A percentile compares a stretch with the other conserved stretches of the same genome.
Evolutionary conservation across 176 grass and related monocot genomes (phyloP).

Genomic region (Carex myosuroides): DNA sequence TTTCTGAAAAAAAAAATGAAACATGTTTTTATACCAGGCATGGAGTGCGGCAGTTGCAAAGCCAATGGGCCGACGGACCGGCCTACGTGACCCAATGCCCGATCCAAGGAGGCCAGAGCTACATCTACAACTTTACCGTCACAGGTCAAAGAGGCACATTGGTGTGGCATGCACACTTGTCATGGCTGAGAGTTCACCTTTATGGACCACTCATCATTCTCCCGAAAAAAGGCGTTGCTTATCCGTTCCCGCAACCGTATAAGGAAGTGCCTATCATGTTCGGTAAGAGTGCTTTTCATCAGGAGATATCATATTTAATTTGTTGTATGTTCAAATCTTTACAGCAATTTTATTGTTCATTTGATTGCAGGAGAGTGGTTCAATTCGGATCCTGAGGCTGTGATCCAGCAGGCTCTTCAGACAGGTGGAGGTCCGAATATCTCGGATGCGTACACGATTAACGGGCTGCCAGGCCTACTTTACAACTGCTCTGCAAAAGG

Average conservation of each 20-base stretch:
- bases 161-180: constrained; percentile 91
- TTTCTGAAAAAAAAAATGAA: constrained; percentile 11
- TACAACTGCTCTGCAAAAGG: constrained; percentile 68
- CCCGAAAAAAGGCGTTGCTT: constrained; percentile 37
- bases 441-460: constrained; percentile 64
- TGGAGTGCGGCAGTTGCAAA: constrained; percentile 46
- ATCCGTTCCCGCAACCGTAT: constrained; percentile 63
- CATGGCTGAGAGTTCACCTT: constrained; percentile 69
- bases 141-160: constrained; percentile 58
- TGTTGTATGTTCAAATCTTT: neutral
- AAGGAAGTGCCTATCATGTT: constrained; percentile 60
- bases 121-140: constrained; percentile 53
- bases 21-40: constrained; percentile 35
- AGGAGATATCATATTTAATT: neutral
- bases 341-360: constrained; percentile 6
- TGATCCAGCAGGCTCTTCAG: constrained; percentile 57
- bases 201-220: constrained; percentile 69
- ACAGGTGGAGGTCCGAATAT: constrained; percentile 50
- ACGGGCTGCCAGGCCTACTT: constrained; percentile 52
- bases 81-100: constrained; percentile 79
- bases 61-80: constrained; percentile 68
- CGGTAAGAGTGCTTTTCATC: constrained; percentile 33
- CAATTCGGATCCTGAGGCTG: constrained; percentile 49
- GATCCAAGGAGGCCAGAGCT: constrained; percentile 46
- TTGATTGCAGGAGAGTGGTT: constrained; percentile 62